Base-by-base conservation (phyloP, 345 rosid genomes). In the Ailanthus altissimus region DNA sequence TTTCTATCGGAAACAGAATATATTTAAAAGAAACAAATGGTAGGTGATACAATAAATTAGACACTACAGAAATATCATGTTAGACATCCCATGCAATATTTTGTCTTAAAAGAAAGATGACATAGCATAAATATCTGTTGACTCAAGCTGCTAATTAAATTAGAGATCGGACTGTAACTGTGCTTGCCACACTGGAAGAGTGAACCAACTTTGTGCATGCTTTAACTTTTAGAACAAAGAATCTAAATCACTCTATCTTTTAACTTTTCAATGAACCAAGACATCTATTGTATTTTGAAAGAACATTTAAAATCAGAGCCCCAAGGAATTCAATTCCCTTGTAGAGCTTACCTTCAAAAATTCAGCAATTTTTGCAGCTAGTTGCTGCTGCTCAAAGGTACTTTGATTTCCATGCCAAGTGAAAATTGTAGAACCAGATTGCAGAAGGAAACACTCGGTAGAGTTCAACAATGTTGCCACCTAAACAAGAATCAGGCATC, bases 341-440 rank as follows among this genome's bases (percentile, higher is more conserved):
- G 73, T n/a, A 49, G 45, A 72, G 64, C 51, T 66, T 85, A 94
- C 98, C 98, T 94, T 94, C 77, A 97, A 81, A 83, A 90, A 89
- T 74, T 92, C 99, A 64, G 97, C 94, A 76, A 91, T 82, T 81
- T 91, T 92, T 59, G 94, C 88, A 70, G 98, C 93, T 75, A 88
- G 76, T 75, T 97, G 97, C 84, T 94, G 95, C 83, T 93, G 97
- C 84, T 97, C 98, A 83, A 80, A 88, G 32, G 96, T 82, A 85
- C 99, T 89, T 88, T 94, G 95, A 85, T 85, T 92, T 78, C 99
- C 99, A 83, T 91, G 95, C 99, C 99, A 97, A 38, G 82, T 85
- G 83, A 94, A 97, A 79, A 92, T 18, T 59, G 96, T 87, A 40
- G 96, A 89, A 58, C 98, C 98, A 82, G 98, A 91, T 90, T 97